A percentile compares a stretch with the other conserved stretches of the same genome.
Conservation (phyloP, 768 basidiomycete genomes). For the Amanita rubescens region DNA sequence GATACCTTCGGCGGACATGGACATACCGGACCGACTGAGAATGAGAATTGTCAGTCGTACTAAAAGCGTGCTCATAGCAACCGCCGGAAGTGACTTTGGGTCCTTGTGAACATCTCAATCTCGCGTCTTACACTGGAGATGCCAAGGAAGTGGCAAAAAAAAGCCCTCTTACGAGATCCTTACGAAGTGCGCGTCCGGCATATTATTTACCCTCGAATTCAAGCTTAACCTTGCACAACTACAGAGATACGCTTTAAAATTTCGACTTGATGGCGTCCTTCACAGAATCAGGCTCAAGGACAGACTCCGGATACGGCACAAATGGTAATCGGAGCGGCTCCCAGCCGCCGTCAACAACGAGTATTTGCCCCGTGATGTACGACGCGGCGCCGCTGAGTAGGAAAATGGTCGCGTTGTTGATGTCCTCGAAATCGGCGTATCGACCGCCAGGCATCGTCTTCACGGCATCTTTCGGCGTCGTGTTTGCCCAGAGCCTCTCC, state of each 20-base stretch:
- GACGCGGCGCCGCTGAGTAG: conserved; percentile 76
- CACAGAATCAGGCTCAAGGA: conserved; percentile 53
- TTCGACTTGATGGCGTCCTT: conserved; percentile 45
- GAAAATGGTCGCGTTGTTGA: conserved; percentile 69
- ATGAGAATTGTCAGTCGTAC: too few relatives aligned
- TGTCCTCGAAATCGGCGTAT: conserved; percentile 49
- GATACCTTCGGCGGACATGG: neutral
- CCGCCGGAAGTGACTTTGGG: too few relatives aligned
- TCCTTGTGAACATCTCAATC: too few relatives aligned
- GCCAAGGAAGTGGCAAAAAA: too few relatives aligned
- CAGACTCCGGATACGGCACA: conserved; percentile 56
- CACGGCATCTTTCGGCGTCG: conserved; percentile 6
- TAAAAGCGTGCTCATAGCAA: too few relatives aligned
- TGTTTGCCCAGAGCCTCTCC: conserved; percentile 41
- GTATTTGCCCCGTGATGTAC: conserved; percentile 70
- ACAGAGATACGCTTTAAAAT: conserved; percentile 18
- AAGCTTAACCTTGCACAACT: neutral
- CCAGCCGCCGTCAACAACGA: conserved; percentile 61
- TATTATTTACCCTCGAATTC: too few relatives aligned
- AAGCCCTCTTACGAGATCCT: too few relatives aligned
- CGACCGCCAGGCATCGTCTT: conserved; percentile 36
- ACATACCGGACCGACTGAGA: neutral
- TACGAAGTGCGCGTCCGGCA: too few relatives aligned
- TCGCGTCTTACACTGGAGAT: too few relatives aligned
- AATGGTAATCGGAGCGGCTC: conserved; percentile 43